These are phyloP conservation scores for Geotrichum europaeum DNA, from an alignment of 1,139 yeast genomes.

Conservation along the genomic window DNA sequence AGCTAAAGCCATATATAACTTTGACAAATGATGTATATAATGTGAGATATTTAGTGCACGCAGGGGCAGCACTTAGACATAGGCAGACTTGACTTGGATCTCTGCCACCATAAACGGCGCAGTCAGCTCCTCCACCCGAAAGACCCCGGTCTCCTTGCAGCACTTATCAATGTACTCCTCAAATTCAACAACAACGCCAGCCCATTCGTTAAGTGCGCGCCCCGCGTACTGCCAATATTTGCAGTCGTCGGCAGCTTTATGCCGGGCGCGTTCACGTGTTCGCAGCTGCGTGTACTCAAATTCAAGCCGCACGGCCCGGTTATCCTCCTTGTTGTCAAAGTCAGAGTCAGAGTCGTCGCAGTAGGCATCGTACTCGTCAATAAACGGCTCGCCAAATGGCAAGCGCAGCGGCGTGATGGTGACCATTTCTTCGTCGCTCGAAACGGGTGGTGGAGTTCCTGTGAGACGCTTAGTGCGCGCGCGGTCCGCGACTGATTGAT, in stretches of 20 bases:
- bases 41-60: no score
- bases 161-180: constrained; percentile 46
- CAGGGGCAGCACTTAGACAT: constrained; percentile 21
- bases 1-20: no score
- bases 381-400: constrained; percentile 23
- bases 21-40: no score
- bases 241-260: constrained; percentile 22
- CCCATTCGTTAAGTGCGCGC: constrained; percentile 63
- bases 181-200: constrained; percentile 49
- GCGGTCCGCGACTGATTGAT: constrained; percentile 8
- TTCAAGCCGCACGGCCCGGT: constrained; percentile 10
- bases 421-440: not conserved
- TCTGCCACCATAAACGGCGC: constrained; percentile 45
- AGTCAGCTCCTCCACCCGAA: constrained; percentile 30
- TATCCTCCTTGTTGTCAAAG: constrained; percentile 13
- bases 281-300: constrained; percentile 9
- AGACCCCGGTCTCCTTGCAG: constrained; percentile 26
- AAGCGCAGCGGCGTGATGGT: constrained; percentile 21
- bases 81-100: constrained; percentile 22
- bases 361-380: not conserved
- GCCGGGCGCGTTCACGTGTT: not conserved
- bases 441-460: not conserved
- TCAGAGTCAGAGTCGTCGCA: not conserved
- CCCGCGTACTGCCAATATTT: constrained; percentile 46
- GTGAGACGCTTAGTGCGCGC: not conserved